Evolutionary conservation across 345 rosid genomes (phyloP).

Genomic region (Citrus sp.): DNA sequence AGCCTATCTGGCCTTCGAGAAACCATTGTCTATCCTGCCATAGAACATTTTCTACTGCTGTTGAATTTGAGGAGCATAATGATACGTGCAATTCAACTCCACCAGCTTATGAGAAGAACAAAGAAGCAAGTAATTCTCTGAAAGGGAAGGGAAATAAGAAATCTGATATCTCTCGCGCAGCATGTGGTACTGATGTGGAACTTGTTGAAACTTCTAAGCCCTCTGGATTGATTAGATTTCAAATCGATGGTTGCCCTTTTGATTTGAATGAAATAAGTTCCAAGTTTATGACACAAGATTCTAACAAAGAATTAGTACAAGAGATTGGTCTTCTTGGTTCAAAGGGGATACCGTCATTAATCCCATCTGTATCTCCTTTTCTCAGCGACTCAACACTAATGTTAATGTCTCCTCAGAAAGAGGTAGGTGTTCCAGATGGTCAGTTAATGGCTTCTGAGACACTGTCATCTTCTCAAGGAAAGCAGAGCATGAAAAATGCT

Average conservation of each 20-base stretch:
- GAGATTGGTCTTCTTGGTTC: slow-evolving; percentile 87
- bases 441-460: slow-evolving; percentile 23
- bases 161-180: slow-evolving; percentile 25
- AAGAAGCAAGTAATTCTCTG: slow-evolving; percentile 35
- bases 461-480: slow-evolving; percentile 24
- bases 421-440: slow-evolving; percentile 30
- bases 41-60: slow-evolving; percentile 50
- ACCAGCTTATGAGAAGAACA: slow-evolving; percentile 39
- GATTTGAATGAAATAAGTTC: slow-evolving; percentile 65
- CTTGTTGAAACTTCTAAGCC: slow-evolving; percentile 35
- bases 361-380: slow-evolving; percentile 47
- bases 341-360: slow-evolving; percentile 63
- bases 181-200: slow-evolving; percentile 30
- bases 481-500: slow-evolving; percentile 26
- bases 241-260: slow-evolving; percentile 64
- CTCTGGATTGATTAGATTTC: slow-evolving; percentile 57
- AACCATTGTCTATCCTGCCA: slow-evolving; percentile 83
- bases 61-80: slow-evolving; percentile 57
- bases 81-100: slow-evolving; percentile 50
- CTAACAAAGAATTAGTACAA: slow-evolving; percentile 74
- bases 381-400: slow-evolving; percentile 47
- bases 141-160: slow-evolving; percentile 43
- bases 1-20: slow-evolving; percentile 75
- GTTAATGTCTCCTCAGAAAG: slow-evolving; percentile 28
- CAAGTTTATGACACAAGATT: slow-evolving; percentile 75